phyloP scores from a whole-genome alignment of 306 rosid genomes.

The Adenanthera pavonina region DNA sequence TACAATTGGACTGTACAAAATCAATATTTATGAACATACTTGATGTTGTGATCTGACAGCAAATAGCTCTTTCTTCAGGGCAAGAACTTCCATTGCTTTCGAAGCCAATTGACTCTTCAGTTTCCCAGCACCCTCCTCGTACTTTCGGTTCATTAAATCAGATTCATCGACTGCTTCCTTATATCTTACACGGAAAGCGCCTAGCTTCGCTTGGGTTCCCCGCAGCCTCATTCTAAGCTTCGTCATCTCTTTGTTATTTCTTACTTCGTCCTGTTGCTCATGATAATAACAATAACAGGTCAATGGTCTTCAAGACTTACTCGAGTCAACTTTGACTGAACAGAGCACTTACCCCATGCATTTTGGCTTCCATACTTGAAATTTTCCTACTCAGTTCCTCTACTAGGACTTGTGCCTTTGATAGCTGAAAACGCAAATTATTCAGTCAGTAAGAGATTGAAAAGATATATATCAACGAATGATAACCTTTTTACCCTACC shows the following conservation, averaged over 20 bases:
- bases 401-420: constrained; percentile 52
- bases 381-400: constrained; percentile 64
- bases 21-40: background rate
- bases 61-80: constrained; percentile 67
- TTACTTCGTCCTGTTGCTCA: constrained; percentile 59
- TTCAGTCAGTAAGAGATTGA: constrained; percentile 14
- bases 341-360: constrained; percentile 56
- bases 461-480: constrained; percentile 24
- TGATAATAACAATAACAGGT: background rate
- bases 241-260: constrained; percentile 50
- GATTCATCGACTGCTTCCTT: constrained; percentile 59
- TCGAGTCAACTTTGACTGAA: background rate
- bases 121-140: constrained; percentile 57
- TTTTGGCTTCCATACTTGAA: constrained; percentile 62
- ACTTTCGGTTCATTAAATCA: constrained; percentile 52
- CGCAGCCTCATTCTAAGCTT: constrained; percentile 70
- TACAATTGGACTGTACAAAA: background rate
- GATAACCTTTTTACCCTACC: constrained; percentile 50
- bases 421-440: constrained; percentile 51
- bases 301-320: background rate
- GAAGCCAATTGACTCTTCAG: constrained; percentile 70
- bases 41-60: constrained; percentile 38
- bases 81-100: constrained; percentile 63
- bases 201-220: constrained; percentile 74
- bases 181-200: constrained; percentile 63